Evolutionary conservation across 352 stramenopile genomes (phyloP).

Genomic region (Globisporangium canariense): DNA sequence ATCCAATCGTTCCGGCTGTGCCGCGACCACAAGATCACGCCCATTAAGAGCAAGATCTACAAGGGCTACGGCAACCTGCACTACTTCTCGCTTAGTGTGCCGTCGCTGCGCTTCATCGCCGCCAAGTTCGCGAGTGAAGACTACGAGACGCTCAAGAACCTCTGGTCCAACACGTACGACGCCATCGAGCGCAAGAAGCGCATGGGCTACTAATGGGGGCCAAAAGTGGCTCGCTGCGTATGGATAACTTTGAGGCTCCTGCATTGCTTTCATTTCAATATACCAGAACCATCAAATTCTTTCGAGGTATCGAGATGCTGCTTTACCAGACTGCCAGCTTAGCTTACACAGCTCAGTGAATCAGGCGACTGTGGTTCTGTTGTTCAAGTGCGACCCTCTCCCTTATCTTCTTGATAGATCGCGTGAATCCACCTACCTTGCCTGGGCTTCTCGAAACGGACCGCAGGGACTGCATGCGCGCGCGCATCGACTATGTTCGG

Average conservation of each 20-base stretch:
- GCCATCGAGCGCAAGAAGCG: constrained; percentile 83
- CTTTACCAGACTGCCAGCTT: too few relatives aligned
- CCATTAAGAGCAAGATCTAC: constrained; percentile 88
- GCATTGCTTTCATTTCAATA: neutral
- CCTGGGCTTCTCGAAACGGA: too few relatives aligned
- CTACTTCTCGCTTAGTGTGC: constrained; percentile 81
- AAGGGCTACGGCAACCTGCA: constrained; percentile 83
- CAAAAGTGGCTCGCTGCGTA: neutral
- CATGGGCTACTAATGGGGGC: constrained; percentile 30
- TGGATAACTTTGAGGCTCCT: neutral
- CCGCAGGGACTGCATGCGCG: too few relatives aligned
- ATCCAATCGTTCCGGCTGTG: constrained; percentile 84
- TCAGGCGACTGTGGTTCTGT: too few relatives aligned
- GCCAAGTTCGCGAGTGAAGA: constrained; percentile 84
- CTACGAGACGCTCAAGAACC: constrained; percentile 78
- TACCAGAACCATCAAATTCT: neutral
- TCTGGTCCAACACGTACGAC: constrained; percentile 80
- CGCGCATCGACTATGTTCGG: neutral
- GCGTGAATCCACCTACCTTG: too few relatives aligned
- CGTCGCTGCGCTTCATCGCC: constrained; percentile 74
- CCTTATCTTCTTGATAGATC: too few relatives aligned
- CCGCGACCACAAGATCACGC: constrained; percentile 81
- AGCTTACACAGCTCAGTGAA: too few relatives aligned
- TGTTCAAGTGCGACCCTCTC: too few relatives aligned
- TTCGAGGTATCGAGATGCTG: neutral